Evolutionary conservation across 176 grass and related monocot species (phyloP), one percentile per base, ranked within the genome.

Genomic region (Bolboschoenus planiculmis): DNA sequence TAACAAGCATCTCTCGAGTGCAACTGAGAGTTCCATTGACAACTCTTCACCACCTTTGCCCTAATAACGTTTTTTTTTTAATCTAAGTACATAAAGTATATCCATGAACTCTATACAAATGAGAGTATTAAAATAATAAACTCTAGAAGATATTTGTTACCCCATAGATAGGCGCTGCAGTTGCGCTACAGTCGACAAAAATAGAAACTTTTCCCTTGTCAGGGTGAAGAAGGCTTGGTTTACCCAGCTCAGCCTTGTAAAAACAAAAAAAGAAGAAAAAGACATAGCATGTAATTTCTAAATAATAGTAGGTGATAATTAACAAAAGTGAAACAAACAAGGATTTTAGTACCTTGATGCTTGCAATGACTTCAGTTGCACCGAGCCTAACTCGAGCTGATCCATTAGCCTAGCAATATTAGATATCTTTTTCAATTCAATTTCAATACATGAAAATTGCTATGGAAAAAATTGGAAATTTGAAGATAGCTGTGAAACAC

Each of bases 141-240:
- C 40, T 50, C 23, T 18, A 31, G 43, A 21, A 76, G 0, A 67
- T 81, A 37, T 73, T 20, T 78, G 87, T 51, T 87, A 97, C 94
- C 92, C 94, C 90, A 85, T 92, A 97, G 34, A 83, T 85, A 65
- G 95, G 90, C 9, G 90, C 87, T 57, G 92, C 92, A 61, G 88
- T 94, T 78, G 92, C 83, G 47, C 95, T 97, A 60, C 95, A 97
- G 40, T 97, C 91, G 33, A 94, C 81, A 70, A 91, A 97, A 67
- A 97, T 94, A 66, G 82, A 86, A 85, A 97, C 87, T 83, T 94
- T 97, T 73, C 95, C 95, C 88, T 94, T 91, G 77, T 91, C 95
- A 35, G 90, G 92, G 46, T 94, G 88, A 61, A 94, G 88, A 85
- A 86, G 76, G 62, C 51, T 92, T 55, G 92, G 95, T 86, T 84